These are phyloP conservation scores for Plasmodium malariae DNA, from an alignment of 169 alveolate species.

Conservation along the genomic window DNA sequence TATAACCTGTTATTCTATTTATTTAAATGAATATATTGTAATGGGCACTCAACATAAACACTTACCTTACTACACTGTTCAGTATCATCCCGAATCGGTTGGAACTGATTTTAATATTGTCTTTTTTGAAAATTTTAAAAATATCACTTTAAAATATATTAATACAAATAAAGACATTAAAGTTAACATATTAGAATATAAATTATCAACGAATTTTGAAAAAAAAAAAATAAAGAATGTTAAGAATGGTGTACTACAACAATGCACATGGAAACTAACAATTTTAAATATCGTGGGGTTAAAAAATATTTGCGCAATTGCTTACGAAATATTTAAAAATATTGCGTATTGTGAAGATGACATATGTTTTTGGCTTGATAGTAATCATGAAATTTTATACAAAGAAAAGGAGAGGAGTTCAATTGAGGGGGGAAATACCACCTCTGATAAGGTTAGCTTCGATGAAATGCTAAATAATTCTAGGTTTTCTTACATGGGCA, in stretches of 20 bases:
- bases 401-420: background rate
- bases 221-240: background rate
- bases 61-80: constrained; percentile 80
- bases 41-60: constrained; percentile 79
- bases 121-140: constrained; percentile 57
- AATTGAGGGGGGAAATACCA: background rate
- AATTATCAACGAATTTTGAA: background rate
- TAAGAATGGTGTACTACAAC: background rate
- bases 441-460: background rate
- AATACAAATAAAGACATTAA: background rate
- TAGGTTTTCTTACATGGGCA: constrained; percentile 79
- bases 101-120: constrained; percentile 70
- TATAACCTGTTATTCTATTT: constrained; percentile 50
- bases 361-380: constrained; percentile 54
- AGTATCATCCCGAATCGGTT: constrained; percentile 83
- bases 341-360: constrained; percentile 1
- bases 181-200: background rate
- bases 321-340: constrained; percentile 40
- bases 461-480: background rate
- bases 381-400: constrained; percentile 26
- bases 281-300: constrained; percentile 20
- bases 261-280: constrained; percentile 13
- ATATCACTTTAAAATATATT: constrained; percentile 12
- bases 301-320: background rate
- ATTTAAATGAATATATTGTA: constrained; percentile 46